phyloP scores from a whole-genome alignment of 139 green algal genomes.

The Coelastrella sp. region DNA sequence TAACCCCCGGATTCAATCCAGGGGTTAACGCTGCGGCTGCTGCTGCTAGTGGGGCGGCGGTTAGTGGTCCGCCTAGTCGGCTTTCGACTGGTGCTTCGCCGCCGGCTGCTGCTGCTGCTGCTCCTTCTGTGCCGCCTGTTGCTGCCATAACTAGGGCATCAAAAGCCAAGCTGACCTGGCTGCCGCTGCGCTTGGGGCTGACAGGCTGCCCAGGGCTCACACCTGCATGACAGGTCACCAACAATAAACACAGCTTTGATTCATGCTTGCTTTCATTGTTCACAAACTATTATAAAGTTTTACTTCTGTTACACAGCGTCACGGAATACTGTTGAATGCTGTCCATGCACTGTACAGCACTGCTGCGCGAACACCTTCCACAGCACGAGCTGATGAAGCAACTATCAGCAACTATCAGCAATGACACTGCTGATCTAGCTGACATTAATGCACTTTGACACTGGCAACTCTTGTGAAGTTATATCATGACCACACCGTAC shows the following conservation, averaged over 20 bases:
- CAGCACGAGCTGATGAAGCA: too few species aligned
- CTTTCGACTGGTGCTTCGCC: constrained; percentile 70
- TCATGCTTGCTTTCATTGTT: too few species aligned
- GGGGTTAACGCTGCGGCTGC: neutral
- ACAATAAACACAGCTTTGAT: too few species aligned
- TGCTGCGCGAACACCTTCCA: too few species aligned
- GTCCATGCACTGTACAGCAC: too few species aligned
- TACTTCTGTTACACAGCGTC: too few species aligned
- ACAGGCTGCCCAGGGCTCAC: constrained; percentile 10
- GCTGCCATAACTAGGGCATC: constrained; percentile 88
- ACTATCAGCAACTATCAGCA: too few species aligned
- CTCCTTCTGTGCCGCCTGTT: constrained; percentile 62
- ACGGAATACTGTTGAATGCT: too few species aligned
- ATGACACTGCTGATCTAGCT: too few species aligned
- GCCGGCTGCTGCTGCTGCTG: constrained; percentile 40
- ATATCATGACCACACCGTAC: neutral
- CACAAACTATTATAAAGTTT: too few species aligned
- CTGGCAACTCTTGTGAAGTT: too few species aligned
- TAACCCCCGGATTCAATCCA: neutral
- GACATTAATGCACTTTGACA: too few species aligned
- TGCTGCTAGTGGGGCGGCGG: neutral
- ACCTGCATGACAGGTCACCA: neutral
- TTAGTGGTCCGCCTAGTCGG: constrained; percentile 20
- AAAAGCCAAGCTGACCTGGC: constrained; percentile 77
- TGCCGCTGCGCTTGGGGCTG: constrained; percentile 57